phyloP scores from a whole-genome alignment of 2,329 filamentous ascomycete species.

The Hypocreales sp. region DNA sequence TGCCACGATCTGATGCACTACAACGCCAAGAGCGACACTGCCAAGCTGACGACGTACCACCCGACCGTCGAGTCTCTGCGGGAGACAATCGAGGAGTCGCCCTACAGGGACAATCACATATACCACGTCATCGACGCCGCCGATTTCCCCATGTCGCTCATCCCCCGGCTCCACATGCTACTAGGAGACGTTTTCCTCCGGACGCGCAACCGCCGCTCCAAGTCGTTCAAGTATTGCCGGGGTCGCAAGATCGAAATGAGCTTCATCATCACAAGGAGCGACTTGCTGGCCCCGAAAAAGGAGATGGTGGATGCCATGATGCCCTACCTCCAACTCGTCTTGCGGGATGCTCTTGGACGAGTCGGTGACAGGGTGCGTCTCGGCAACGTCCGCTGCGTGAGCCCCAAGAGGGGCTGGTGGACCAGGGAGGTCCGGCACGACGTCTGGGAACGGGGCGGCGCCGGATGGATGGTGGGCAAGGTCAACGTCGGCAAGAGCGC shows the following conservation, averaged over 20 bases:
- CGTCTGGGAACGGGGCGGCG: conserved; percentile 71
- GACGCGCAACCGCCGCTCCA: conserved; percentile 65
- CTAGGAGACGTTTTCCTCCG: conserved; percentile 60
- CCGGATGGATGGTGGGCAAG: conserved; percentile 93
- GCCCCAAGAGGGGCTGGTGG: conserved; percentile 80
- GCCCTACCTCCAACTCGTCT: conserved; percentile 65
- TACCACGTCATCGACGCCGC: conserved; percentile 93
- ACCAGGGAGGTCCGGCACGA: conserved; percentile 73
- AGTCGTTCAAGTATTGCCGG: conserved; percentile 45
- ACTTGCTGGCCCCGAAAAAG: conserved; percentile 72
- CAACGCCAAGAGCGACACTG: conserved; percentile 33
- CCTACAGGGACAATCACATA: conserved; percentile 80
- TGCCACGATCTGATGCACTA: conserved; percentile 77
- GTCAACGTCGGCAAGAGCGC: conserved; percentile 95
- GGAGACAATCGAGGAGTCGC: conserved; percentile 76
- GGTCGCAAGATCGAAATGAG: conserved; percentile 64
- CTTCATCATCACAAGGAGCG: conserved; percentile 81
- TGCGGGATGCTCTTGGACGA: conserved; percentile 61
- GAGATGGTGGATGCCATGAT: conserved; percentile 73
- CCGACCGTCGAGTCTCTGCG: conserved; percentile 69
- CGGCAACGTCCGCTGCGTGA: conserved; percentile 78
- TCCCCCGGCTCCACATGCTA: conserved; percentile 58
- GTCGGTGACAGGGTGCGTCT: conserved; percentile 57
- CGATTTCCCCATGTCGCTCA: conserved; percentile 88
- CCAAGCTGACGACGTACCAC: conserved; percentile 51